Evolutionary conservation across 768 basidiomycete species (phyloP).

Genomic region (Phaffia tasmanica): DNA sequence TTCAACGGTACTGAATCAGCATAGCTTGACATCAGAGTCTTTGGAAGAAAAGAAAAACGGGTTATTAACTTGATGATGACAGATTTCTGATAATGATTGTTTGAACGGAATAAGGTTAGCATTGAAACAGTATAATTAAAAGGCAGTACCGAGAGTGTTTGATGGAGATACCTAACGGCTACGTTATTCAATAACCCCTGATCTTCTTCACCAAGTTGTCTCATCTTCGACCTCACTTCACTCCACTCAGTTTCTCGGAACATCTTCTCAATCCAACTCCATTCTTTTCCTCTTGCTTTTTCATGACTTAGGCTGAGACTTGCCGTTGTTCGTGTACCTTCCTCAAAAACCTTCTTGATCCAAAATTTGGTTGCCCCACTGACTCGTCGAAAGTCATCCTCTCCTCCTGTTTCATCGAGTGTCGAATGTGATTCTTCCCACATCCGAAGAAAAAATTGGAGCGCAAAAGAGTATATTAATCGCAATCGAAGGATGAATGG

Average conservation of each 20-base stretch:
- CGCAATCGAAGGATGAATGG: slow-evolving; percentile 80
- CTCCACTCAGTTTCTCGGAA: slow-evolving; percentile 51
- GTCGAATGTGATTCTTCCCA: slow-evolving; percentile 80
- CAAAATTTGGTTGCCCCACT: slow-evolving; percentile 70
- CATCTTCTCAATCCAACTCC: slow-evolving; percentile 73
- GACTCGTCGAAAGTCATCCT: slow-evolving; percentile 61
- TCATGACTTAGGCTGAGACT: background rate
- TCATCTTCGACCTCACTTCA: slow-evolving; percentile 64
- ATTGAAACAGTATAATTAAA: no score
- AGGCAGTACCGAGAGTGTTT: no score
- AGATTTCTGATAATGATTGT: no score
- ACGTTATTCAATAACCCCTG: slow-evolving; percentile 77
- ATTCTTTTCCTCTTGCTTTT: slow-evolving; percentile 50
- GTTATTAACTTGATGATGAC: no score
- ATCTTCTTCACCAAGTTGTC: slow-evolving; percentile 78
- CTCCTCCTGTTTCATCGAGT: background rate
- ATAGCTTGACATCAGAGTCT: background rate
- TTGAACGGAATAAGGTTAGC: no score
- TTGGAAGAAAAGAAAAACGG: background rate
- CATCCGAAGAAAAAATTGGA: slow-evolving; percentile 80
- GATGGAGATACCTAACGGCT: slow-evolving; percentile 55
- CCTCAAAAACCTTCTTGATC: slow-evolving; percentile 65
- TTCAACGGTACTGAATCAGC: slow-evolving; percentile 51
- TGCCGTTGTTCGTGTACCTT: slow-evolving; percentile 40
- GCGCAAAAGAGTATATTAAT: slow-evolving; percentile 66